phyloP scores from a whole-genome alignment of 2,329 filamentous ascomycete genomes.

The Cladophialophora carrionii region DNA sequence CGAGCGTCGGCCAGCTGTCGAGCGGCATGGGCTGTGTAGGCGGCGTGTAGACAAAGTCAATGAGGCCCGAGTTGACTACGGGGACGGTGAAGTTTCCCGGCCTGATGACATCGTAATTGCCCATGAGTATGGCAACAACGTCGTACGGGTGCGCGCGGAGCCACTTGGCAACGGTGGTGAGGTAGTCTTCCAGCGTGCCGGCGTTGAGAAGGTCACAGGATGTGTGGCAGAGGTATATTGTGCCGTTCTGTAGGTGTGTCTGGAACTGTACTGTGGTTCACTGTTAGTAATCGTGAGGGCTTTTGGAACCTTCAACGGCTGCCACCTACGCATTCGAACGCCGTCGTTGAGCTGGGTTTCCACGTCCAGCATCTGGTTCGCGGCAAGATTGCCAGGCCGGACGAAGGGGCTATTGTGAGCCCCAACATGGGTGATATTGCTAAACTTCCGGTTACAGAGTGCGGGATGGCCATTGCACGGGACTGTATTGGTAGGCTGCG shows the following conservation, averaged over 20 bases:
- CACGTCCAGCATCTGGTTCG: constrained; percentile 73
- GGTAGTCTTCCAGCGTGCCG: constrained; percentile 75
- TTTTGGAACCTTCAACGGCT: not conserved
- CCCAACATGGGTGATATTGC: constrained; percentile 77
- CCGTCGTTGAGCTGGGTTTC: constrained; percentile 77
- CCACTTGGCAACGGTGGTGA: constrained; percentile 71
- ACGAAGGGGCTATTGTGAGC: constrained; percentile 84
- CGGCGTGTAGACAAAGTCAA: constrained; percentile 73
- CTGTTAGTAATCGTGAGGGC: not conserved
- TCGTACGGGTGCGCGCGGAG: constrained; percentile 78
- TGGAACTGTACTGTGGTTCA: constrained; percentile 60
- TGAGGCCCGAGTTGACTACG: constrained; percentile 72
- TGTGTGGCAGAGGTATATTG: constrained; percentile 80
- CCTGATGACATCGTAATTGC: constrained; percentile 76
- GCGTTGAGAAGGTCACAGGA: constrained; percentile 79
- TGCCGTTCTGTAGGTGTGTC: constrained; percentile 59
- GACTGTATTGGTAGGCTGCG: constrained; percentile 67
- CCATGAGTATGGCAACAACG: constrained; percentile 82
- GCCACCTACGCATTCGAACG: constrained; percentile 55
- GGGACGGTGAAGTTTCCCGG: constrained; percentile 67
- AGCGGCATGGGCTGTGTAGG: constrained; percentile 70
- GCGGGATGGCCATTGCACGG: constrained; percentile 80
- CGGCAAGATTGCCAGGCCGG: constrained; percentile 68
- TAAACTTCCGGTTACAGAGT: constrained; percentile 75
- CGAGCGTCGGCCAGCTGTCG: constrained; percentile 81